These are phyloP conservation scores for Trametes cinnabarina DNA, from an alignment of 768 basidiomycete species.

Conservation along the genomic window DNA sequence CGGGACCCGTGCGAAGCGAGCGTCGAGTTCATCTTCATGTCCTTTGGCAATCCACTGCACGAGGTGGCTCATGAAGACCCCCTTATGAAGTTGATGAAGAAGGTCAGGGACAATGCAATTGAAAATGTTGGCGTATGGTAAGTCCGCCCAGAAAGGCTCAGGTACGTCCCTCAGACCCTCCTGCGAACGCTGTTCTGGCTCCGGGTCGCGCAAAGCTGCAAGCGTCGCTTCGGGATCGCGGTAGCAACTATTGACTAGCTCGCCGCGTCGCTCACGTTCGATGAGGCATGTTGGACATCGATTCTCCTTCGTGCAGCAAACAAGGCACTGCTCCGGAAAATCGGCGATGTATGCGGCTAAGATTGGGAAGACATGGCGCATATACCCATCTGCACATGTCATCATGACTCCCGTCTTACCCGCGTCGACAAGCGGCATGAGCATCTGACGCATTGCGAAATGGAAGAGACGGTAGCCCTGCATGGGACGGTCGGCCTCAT, in stretches of 20 bases:
- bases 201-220: too few species aligned
- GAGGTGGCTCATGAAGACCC: constrained; percentile 36
- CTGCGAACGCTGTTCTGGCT: too few species aligned
- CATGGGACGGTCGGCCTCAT: constrained; percentile 19
- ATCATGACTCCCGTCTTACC: constrained; percentile 11
- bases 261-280: too few species aligned
- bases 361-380: too few species aligned
- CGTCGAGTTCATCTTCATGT: constrained; percentile 36
- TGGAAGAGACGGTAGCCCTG: constrained; percentile 35
- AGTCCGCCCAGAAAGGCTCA: constrained; percentile 41
- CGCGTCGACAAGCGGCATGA: constrained; percentile 33
- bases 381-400: background rate
- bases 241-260: too few species aligned
- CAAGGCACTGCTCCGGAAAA: too few species aligned
- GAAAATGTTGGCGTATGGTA: constrained; percentile 41
- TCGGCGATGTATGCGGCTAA: too few species aligned
- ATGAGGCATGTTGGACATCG: too few species aligned
- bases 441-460: constrained; percentile 31
- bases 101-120: constrained; percentile 36
- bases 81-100: constrained; percentile 49
- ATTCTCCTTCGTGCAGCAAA: too few species aligned
- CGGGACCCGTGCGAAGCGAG: constrained; percentile 29
- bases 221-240: too few species aligned
- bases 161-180: background rate
- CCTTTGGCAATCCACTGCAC: too few species aligned